These are phyloP conservation scores for Apiotrichum montevideense DNA, from an alignment of 1,284 basidiomycete species.

Conservation along the genomic window DNA sequence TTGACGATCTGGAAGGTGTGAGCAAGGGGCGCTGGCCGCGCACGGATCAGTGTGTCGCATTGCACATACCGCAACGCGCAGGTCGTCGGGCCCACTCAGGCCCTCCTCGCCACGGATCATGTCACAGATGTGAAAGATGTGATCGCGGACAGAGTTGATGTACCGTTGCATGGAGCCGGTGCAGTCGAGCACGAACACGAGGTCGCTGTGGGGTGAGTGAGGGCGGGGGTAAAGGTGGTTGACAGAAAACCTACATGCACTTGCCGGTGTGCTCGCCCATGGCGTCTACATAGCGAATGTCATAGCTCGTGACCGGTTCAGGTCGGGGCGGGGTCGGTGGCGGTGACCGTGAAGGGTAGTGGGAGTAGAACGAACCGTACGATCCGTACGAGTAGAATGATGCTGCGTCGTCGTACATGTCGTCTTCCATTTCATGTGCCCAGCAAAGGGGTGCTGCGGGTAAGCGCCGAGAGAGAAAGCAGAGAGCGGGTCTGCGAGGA, in stretches of 20 bases:
- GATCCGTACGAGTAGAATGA: conserved; percentile 24
- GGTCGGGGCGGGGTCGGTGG: conserved; percentile 26
- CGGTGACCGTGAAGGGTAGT: conserved; percentile 20
- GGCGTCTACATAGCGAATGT: conserved; percentile 31
- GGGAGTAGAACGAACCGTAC: conserved; percentile 21
- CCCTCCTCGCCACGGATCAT: conserved; percentile 93
- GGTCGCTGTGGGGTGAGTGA: conserved; percentile 55
- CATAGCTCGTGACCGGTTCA: conserved; percentile 29
- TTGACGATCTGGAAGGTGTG: conserved; percentile 54
- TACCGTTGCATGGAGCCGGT: conserved; percentile 59
- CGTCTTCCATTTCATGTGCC: conserved; percentile 29
- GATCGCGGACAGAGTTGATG: conserved; percentile 74
- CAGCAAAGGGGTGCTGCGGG: not conserved
- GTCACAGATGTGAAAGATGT: conserved; percentile 94
- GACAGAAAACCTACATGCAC: conserved; percentile 35
- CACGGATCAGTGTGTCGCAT: not conserved
- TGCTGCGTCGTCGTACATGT: conserved; percentile 34
- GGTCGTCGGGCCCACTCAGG: conserved; percentile 74
- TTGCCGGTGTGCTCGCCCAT: conserved; percentile 29
- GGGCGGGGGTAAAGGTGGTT: not conserved
- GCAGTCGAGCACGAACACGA: conserved; percentile 83
- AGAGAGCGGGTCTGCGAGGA: no score
- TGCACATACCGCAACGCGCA: conserved; percentile 68
- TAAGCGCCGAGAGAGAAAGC: not conserved
- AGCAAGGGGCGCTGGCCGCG: not conserved